Evolutionary conservation across 2,329 filamentous ascomycete species (phyloP), one percentile per base, ranked within the genome.

Genomic region (Nothopassalora personata): DNA sequence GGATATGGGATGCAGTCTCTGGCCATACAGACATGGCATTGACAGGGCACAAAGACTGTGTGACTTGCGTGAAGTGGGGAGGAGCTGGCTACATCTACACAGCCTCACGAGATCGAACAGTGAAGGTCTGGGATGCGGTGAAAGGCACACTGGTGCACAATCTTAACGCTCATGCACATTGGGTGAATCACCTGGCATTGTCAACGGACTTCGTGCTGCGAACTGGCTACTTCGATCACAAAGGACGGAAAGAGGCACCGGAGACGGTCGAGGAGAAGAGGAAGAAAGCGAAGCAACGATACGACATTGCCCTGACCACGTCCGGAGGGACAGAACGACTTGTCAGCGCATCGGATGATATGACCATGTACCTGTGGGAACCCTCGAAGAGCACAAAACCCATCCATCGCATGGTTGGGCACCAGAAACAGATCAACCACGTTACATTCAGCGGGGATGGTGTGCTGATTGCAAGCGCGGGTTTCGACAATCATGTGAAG

Each of bases 351-450:
- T 93, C 88, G 65, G 94, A 97, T 71, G 94, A 99, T 74, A 96
- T 92, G 73, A 96, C 92, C 5, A 93, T 99, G 83, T 96, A 91
- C 72, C 82, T 99, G 7, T 99, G 93, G 93, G 90, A 95, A 60
- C 92, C 92, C 0, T 81, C 86, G 9, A 81, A 80, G 47, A 86
- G 87, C 4, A 89, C 81, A 7, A 97, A 97, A 73, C 92, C 93
- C 0, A 79, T 97, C 3, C 88, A 90, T n/a, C 82, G 91, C 34
- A 83, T 97, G 76, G 76, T 91, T n/a, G 94, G 94, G 1, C 94
- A 99, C 70, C 91, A 97, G 73, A 97, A 97, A 76, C 90, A 93
- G 71, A 92, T 97, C 66, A 97, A 97, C 73, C 90, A 97, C 72
- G 92, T 97, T 51, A 89, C 87, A 0, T 97, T 97, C 75, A 96